Base-by-base conservation (phyloP, 163 green algal species). In the Chloromonas sp. region DNA sequence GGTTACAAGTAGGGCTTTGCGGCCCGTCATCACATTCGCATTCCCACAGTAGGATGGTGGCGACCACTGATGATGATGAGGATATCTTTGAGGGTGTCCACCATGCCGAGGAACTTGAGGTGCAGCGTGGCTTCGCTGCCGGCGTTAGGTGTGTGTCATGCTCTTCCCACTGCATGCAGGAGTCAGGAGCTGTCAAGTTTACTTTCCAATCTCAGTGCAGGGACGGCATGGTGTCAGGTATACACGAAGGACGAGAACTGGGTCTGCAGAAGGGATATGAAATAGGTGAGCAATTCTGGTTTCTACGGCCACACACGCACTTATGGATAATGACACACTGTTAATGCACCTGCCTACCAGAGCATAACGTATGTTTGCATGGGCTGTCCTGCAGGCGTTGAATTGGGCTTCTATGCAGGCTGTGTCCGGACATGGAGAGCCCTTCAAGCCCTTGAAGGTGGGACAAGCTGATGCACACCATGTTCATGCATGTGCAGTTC, bases 261-360 rank as follows among this genome's bases (percentile, higher is more conserved):
- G 90, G 90, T 0, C 60, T 93, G 2, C 88, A 92, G 70, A 93
- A 93, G 71, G 90, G 90, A 81, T 93, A 88, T 85, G 89, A 93
- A 66, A 93, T 93, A 80, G 90, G 90, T 93, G 61, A 14, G 88
- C 59, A 0, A 13, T 3, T 1, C 14, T 60, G 59, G 2, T 13
- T 58, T 2, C 61, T 14, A 58, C 36, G 0, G 70, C 36, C 11
- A 0, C 15, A 82, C 59, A 62, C 59, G 2, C 60, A 14, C 57
- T 57, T 66, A 61, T 61, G 57, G 58, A 60, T 60, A 57, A 36
- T 76, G 11, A 59, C n/a, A 76, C 70, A 0, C 3, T 76, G 71
- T 0, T 84, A 59, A 36, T 36, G 58, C 15, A 58, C 77, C 76
- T 71, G 11, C 36, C 71, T 36, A 59, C 83, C 58, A 62, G 58